Conservation (phyloP, 805 yeast species). For the Yarrowia divulgata region DNA sequence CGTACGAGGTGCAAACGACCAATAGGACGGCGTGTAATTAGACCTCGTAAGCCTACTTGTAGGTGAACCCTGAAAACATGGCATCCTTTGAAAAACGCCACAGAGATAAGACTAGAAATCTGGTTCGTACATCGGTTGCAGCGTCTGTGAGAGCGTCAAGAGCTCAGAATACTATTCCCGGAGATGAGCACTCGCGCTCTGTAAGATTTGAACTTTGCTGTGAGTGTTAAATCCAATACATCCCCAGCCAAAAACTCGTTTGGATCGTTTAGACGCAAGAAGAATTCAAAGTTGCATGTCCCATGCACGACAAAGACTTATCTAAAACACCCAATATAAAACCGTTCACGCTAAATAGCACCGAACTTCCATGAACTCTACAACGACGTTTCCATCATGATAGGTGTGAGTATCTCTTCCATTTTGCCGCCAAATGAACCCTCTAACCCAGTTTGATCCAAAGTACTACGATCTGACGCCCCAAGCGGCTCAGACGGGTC, state of each 20-base stretch:
- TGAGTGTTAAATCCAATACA: not conserved
- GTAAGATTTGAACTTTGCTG: conserved; percentile 3
- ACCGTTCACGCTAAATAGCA: conserved; percentile 16
- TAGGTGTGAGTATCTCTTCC: conserved; percentile 30
- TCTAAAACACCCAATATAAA: conserved; percentile 7
- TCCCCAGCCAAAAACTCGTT: not conserved
- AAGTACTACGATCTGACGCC: conserved; percentile 35
- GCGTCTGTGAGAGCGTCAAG: too few species aligned
- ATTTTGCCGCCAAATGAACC: not conserved
- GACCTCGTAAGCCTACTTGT: conserved; percentile 7
- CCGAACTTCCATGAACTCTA: not conserved
- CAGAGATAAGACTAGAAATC: not conserved
- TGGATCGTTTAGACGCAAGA: conserved; percentile 6
- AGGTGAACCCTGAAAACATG: not conserved
- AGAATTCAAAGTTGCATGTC: not conserved
- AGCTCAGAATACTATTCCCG: not conserved
- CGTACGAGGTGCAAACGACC: conserved; percentile 7
- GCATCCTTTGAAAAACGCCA: not conserved
- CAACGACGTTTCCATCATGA: conserved; percentile 1
- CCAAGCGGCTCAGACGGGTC: conserved; percentile 29
- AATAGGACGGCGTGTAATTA: conserved; percentile 24
- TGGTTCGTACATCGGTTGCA: too few species aligned
- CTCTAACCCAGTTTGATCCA: conserved; percentile 30
- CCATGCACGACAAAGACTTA: not conserved
- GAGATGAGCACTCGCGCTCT: not conserved